phyloP scores from a whole-genome alignment of 2,329 filamentous ascomycete species.

The Aschersonia sp. region DNA sequence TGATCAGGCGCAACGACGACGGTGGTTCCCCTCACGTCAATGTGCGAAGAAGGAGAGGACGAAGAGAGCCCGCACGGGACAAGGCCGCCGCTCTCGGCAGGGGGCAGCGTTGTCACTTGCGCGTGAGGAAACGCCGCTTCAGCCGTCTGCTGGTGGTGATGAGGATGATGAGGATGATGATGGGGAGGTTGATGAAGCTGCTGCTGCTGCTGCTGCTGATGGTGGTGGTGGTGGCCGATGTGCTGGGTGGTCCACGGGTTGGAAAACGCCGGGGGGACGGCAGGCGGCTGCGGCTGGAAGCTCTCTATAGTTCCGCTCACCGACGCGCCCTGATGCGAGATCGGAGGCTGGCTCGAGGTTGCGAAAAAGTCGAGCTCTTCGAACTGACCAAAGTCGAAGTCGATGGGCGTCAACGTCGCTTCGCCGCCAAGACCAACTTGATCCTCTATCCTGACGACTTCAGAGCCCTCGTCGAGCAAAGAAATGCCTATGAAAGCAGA shows the following conservation, averaged over 20 bases:
- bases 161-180: no score
- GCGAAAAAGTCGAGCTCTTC: constrained; percentile 17
- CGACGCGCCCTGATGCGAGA: constrained; percentile 15
- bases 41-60: not conserved
- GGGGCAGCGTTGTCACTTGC: not conserved
- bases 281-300: constrained; percentile 2
- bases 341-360: constrained; percentile 2
- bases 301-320: constrained; percentile 7
- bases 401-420: constrained; percentile 13
- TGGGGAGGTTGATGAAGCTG: no score
- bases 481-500: constrained; percentile 6
- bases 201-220: no score
- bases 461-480: constrained; percentile 11
- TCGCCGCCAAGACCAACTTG: constrained; percentile 15
- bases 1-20: not conserved
- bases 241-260: constrained; percentile 9
- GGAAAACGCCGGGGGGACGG: constrained; percentile 7
- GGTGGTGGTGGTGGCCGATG: no score
- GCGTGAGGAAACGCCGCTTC: constrained; percentile 3
- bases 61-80: not conserved
- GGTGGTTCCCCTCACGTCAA: not conserved
- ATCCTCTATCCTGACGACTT: constrained; percentile 10
- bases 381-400: constrained; percentile 20
- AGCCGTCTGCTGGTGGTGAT: constrained; percentile 4
- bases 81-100: not conserved